These are phyloP conservation scores for Alloascoidea africana DNA, from an alignment of 805 yeast genomes.

Conservation along the genomic window DNA sequence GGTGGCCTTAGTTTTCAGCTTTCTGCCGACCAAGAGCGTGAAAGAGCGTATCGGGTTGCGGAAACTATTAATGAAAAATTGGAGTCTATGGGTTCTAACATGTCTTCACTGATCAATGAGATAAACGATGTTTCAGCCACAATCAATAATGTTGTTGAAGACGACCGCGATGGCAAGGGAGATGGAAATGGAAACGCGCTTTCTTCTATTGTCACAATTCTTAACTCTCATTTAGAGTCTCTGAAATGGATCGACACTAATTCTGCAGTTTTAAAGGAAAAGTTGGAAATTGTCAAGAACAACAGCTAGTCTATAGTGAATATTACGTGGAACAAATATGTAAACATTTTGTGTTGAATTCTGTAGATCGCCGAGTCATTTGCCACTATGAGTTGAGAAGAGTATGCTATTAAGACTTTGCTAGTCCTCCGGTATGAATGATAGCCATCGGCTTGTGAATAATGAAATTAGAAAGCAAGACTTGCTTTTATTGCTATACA, in stretches of 20 bases:
- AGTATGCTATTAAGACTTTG: no score
- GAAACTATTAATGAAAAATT: slow-evolving; percentile 71
- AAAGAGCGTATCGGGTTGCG: slow-evolving; percentile 78
- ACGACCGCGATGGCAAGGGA: slow-evolving; percentile 50
- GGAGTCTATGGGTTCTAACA: slow-evolving; percentile 61
- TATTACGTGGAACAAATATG: no score
- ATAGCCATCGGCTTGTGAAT: no score
- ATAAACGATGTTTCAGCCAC: slow-evolving; percentile 38
- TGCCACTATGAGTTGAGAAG: no score
- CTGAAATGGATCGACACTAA: slow-evolving; percentile 74
- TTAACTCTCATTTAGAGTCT: slow-evolving; percentile 82
- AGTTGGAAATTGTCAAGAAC: slow-evolving; percentile 28
- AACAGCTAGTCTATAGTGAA: no score
- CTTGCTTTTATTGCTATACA: no score
- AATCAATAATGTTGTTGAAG: slow-evolving; percentile 42
- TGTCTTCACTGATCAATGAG: slow-evolving; percentile 62
- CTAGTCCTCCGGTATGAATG: no score
- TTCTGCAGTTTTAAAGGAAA: slow-evolving; percentile 52
- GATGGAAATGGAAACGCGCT: slow-evolving; percentile 19
- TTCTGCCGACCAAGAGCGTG: slow-evolving; percentile 66
- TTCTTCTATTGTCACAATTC: slow-evolving; percentile 48
- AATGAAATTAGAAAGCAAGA: no score
- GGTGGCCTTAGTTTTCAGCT: no score
- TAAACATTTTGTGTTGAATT: no score
- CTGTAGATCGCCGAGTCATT: no score